Conservation (phyloP, 2,329 filamentous ascomycete genomes). For the Diaporthe destruens region DNA sequence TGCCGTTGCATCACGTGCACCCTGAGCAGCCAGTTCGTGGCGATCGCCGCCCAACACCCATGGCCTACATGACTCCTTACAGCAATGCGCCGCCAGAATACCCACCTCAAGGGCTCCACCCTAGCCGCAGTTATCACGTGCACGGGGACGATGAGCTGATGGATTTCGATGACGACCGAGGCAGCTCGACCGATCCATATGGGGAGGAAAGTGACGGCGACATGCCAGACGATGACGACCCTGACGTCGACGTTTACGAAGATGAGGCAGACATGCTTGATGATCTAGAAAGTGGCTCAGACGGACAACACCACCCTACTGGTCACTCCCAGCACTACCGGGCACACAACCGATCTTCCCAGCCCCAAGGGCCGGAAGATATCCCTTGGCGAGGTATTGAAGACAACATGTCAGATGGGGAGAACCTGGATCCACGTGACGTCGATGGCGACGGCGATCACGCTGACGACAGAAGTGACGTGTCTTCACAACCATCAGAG, state of each 20-base stretch:
- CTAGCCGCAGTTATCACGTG: slow-evolving; percentile 25
- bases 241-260: slow-evolving; percentile 19
- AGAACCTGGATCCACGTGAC: slow-evolving; percentile 62
- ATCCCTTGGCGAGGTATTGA: slow-evolving; percentile 70
- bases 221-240: slow-evolving; percentile 33
- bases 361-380: slow-evolving; percentile 59
- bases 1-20: slow-evolving; percentile 58
- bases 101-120: slow-evolving; percentile 1
- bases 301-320: slow-evolving; percentile 43
- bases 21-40: slow-evolving; percentile 50
- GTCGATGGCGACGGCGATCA: slow-evolving; percentile 44
- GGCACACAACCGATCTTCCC: slow-evolving; percentile 45
- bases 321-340: slow-evolving; percentile 46
- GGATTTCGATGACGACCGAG: slow-evolving; percentile 46
- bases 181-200: slow-evolving; percentile 47
- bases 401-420: slow-evolving; percentile 61
- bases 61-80: slow-evolving; percentile 81
- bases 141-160: slow-evolving; percentile 48
- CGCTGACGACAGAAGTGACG: slow-evolving; percentile 53
- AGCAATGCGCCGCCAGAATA: slow-evolving; percentile 69
- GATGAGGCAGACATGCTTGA: slow-evolving; percentile 41
- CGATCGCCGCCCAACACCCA: slow-evolving; percentile 65
- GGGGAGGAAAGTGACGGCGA: slow-evolving; percentile 49
- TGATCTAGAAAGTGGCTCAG: slow-evolving; percentile 50
- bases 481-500: slow-evolving; percentile 67